A percentile compares a stretch with the other conserved stretches of the same genome.
These are phyloP conservation scores for Epichloe bromicola DNA, from an alignment of 2,329 filamentous ascomycete species.

Conservation along the genomic window DNA sequence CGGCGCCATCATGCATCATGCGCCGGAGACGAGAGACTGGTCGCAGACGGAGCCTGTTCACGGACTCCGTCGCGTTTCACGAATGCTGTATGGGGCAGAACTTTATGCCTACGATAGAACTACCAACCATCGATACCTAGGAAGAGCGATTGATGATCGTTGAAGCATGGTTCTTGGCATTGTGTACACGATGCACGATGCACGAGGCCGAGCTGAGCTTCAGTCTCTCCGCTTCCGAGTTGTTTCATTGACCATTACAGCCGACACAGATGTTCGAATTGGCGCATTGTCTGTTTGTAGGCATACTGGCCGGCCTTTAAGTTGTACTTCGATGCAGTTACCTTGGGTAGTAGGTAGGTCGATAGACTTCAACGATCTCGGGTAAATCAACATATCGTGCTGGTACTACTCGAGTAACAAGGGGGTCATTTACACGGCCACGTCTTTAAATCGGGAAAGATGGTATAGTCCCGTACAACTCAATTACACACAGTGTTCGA, in stretches of 20 bases:
- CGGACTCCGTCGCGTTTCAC: not conserved
- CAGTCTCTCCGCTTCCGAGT: not conserved
- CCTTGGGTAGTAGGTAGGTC: no score
- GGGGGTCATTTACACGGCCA: no score
- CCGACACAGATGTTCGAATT: not conserved
- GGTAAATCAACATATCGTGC: not conserved
- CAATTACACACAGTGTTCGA: not conserved
- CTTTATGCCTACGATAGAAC: not conserved
- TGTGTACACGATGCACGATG: not conserved
- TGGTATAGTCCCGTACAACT: not conserved
- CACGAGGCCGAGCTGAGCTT: not conserved
- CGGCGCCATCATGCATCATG: slow-evolving; percentile 2
- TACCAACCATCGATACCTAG: not conserved
- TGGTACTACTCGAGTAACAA: no score
- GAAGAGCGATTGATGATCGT: not conserved
- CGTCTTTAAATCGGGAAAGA: no score
- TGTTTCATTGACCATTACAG: not conserved
- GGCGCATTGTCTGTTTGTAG: not conserved
- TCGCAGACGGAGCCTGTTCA: not conserved
- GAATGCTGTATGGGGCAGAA: not conserved
- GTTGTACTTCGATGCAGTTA: not conserved
- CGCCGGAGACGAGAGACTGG: not conserved
- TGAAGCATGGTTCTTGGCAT: not conserved
- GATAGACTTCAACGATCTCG: not conserved
- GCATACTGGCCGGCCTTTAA: not conserved